These are phyloP conservation scores for Epichloe hybrida DNA, from an alignment of 2,329 filamentous ascomycete species.

Conservation along the genomic window DNA sequence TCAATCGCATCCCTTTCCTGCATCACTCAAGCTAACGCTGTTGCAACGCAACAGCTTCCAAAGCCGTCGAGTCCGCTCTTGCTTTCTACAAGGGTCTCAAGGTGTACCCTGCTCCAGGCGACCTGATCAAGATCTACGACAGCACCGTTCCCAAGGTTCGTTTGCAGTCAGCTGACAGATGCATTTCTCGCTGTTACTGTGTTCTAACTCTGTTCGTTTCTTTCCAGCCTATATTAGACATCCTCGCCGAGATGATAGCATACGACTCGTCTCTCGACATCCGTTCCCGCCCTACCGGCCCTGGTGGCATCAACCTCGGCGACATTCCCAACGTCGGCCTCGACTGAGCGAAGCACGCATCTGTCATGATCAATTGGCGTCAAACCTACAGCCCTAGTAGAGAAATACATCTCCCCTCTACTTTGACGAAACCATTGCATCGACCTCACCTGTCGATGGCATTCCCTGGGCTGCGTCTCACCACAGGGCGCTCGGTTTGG, in stretches of 20 bases:
- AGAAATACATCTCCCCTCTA: neutral
- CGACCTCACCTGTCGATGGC: neutral
- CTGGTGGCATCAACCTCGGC: conserved; percentile 27
- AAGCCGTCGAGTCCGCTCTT: conserved; percentile 70
- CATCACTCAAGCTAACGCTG: neutral
- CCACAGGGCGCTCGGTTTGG: neutral
- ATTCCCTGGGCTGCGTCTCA: neutral
- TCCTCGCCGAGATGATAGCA: conserved; percentile 96
- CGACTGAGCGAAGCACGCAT: conserved; percentile 26
- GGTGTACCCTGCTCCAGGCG: conserved; percentile 87
- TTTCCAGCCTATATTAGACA: conserved; percentile 70
- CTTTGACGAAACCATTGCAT: neutral
- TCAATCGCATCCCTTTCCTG: neutral
- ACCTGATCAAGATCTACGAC: conserved; percentile 94
- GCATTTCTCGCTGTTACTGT: neutral
- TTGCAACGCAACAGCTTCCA: conserved; percentile 37
- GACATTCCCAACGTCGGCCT: conserved; percentile 40
- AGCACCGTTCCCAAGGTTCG: conserved; percentile 90
- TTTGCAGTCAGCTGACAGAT: neutral
- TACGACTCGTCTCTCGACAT: conserved; percentile 65
- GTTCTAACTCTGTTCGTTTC: neutral
- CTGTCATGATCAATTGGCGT: neutral
- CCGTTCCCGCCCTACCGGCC: conserved; percentile 24
- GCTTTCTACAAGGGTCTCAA: conserved; percentile 98
- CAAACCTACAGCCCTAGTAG: neutral